Conservation (phyloP, 148 eudicot genomes). For the Amaranthus cruentus region DNA sequence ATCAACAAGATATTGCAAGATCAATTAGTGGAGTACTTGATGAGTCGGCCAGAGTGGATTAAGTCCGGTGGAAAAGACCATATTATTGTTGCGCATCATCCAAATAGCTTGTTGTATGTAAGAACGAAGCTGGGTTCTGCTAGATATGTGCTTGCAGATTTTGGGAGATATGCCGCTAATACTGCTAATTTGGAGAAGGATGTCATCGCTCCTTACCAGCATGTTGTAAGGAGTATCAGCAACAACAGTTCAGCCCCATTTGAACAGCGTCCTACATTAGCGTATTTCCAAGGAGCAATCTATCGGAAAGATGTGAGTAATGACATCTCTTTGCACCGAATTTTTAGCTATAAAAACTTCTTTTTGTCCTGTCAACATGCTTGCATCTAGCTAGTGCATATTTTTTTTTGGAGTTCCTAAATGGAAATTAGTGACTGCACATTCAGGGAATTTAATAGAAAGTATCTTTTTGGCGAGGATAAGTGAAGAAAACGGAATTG, state of each 20-base stretch:
- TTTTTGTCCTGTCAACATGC: no score
- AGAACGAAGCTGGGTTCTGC: slow-evolving; percentile 66
- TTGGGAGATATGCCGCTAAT: slow-evolving; percentile 64
- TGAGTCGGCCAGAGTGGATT: slow-evolving; percentile 65
- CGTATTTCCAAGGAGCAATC: slow-evolving; percentile 91
- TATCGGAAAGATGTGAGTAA: slow-evolving; percentile 88
- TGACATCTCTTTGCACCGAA: slow-evolving; percentile 4
- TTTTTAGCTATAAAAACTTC: background rate
- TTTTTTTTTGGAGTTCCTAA: background rate
- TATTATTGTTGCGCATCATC: slow-evolving; percentile 84
- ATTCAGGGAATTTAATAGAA: background rate
- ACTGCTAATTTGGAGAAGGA: slow-evolving; percentile 83
- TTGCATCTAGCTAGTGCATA: no score
- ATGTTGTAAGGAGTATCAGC: slow-evolving; percentile 55
- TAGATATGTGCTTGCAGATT: slow-evolving; percentile 82
- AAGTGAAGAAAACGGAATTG: background rate
- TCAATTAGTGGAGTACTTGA: slow-evolving; percentile 60
- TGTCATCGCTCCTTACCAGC: slow-evolving; percentile 91
- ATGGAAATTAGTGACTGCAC: background rate
- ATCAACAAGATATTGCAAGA: slow-evolving; percentile 57
- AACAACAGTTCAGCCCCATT: slow-evolving; percentile 46
- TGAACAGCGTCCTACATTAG: slow-evolving; percentile 59
- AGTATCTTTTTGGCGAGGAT: background rate
- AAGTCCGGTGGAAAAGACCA: slow-evolving; percentile 64
- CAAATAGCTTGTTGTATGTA: slow-evolving; percentile 75